Conservation (phyloP, 2,329 filamentous ascomycete species). For the Arachnopeziza araneosa region DNA sequence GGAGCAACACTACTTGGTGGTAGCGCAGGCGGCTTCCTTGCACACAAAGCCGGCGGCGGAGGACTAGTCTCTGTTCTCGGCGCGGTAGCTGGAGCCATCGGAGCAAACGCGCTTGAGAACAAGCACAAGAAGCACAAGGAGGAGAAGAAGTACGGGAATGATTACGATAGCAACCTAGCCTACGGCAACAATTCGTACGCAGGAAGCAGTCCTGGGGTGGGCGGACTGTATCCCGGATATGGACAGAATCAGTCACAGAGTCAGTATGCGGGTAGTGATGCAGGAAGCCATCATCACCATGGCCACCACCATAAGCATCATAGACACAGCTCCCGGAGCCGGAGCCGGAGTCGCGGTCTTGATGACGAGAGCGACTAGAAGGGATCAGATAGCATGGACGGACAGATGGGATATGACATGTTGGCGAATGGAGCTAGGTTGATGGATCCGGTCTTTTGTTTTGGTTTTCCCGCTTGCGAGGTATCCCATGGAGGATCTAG, state of each 20-base stretch:
- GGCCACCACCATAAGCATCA: slow-evolving; percentile 16
- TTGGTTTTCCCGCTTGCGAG: background rate
- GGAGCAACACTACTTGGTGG: slow-evolving; percentile 49
- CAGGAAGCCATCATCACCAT: slow-evolving; percentile 6
- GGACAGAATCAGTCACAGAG: background rate
- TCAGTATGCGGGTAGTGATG: background rate
- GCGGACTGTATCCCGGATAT: slow-evolving; percentile 17
- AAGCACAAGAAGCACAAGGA: slow-evolving; percentile 29
- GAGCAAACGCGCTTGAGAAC: slow-evolving; percentile 46
- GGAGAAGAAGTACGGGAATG: slow-evolving; percentile 21
- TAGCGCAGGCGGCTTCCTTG: slow-evolving; percentile 47
- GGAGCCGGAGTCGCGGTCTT: slow-evolving; percentile 13
- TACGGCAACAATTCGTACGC: background rate
- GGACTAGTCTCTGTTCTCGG: slow-evolving; percentile 48
- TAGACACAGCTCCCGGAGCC: slow-evolving; percentile 5
- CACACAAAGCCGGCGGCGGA: slow-evolving; percentile 50
- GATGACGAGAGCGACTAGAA: slow-evolving; percentile 20
- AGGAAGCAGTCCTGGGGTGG: slow-evolving; percentile 3
- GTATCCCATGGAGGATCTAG: background rate
- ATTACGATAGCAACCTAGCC: slow-evolving; percentile 5
- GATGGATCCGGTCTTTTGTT: background rate
- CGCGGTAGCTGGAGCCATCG: slow-evolving; percentile 47
- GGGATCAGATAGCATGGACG: background rate
- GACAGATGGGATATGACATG: background rate
- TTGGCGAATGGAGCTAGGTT: background rate